These are phyloP conservation scores for Aspergillus sp. DNA, from an alignment of 2,329 filamentous ascomycete genomes.

Conservation along the genomic window DNA sequence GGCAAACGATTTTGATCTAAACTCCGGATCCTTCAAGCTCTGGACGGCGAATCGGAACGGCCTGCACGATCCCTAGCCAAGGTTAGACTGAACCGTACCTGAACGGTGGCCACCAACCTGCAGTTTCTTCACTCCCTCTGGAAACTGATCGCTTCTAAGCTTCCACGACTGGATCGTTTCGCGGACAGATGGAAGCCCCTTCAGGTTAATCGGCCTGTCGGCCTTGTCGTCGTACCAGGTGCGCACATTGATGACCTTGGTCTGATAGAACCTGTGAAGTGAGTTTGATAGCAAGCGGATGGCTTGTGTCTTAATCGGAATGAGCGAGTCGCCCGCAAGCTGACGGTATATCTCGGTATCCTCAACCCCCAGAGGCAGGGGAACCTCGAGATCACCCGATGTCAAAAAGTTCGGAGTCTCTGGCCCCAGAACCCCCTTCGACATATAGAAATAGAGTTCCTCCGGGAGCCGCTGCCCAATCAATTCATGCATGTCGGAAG, in stretches of 20 bases:
- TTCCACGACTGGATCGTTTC: slow-evolving; percentile 59
- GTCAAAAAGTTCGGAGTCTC: slow-evolving; percentile 75
- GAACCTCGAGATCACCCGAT: slow-evolving; percentile 65
- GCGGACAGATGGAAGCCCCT: slow-evolving; percentile 44
- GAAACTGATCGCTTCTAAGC: slow-evolving; percentile 48
- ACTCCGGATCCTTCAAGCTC: slow-evolving; percentile 59
- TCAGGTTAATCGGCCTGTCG: slow-evolving; percentile 56
- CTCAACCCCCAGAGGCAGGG: slow-evolving; percentile 77
- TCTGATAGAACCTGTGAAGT: slow-evolving; percentile 73
- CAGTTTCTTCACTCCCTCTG: slow-evolving; percentile 33
- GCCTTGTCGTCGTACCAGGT: slow-evolving; percentile 76
- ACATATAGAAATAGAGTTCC: slow-evolving; percentile 85
- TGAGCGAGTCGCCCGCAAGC: slow-evolving; percentile 65
- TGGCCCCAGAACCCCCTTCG: slow-evolving; percentile 68
- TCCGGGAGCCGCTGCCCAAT: slow-evolving; percentile 81
- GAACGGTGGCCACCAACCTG: slow-evolving; percentile 12
- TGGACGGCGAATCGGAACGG: slow-evolving; percentile 43
- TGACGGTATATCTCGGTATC: slow-evolving; percentile 70
- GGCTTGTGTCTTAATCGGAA: slow-evolving; percentile 64
- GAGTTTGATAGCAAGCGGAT: slow-evolving; percentile 69
- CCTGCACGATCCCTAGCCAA: slow-evolving; percentile 16
- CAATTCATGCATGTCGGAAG: slow-evolving; percentile 78
- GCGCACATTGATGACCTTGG: slow-evolving; percentile 65
- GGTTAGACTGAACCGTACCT: slow-evolving; percentile 1
- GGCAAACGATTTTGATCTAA: slow-evolving; percentile 59